These are phyloP conservation scores for Saccharomycopsis selenospora DNA, from an alignment of 805 yeast species.

Conservation along the genomic window DNA sequence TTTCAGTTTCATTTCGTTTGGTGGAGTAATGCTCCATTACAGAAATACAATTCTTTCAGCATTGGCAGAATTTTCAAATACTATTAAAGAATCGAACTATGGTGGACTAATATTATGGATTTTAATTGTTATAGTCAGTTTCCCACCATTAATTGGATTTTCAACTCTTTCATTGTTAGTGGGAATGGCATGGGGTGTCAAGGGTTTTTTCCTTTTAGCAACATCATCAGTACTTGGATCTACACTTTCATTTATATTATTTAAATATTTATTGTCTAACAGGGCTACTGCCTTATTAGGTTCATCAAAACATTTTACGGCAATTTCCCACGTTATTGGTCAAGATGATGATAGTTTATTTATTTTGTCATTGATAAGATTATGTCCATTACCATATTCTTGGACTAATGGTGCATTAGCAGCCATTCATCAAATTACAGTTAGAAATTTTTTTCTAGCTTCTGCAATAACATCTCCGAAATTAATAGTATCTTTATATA, in stretches of 20 bases:
- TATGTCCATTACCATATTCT: conserved; percentile 92
- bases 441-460: conserved; percentile 59
- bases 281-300: conserved; percentile 56
- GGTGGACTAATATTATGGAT: conserved; percentile 43
- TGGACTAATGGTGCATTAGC: conserved; percentile 89
- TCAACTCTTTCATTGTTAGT: conserved; percentile 55
- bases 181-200: conserved; percentile 76
- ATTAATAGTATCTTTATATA: conserved; percentile 62
- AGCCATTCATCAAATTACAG: conserved; percentile 68
- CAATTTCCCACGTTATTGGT: conserved; percentile 62
- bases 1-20: background rate
- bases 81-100: conserved; percentile 33
- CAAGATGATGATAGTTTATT: conserved; percentile 59
- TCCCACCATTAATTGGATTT: conserved; percentile 89
- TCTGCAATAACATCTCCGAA: conserved; percentile 77
- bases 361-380: conserved; percentile 61
- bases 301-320: conserved; percentile 57
- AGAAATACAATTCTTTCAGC: background rate
- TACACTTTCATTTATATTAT: conserved; percentile 60
- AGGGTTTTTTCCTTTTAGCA: conserved; percentile 76
- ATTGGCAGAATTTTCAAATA: conserved; percentile 32
- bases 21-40: background rate
- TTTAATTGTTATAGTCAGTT: conserved; percentile 59
- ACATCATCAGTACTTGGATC: conserved; percentile 68
- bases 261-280: conserved; percentile 48